A percentile compares a stretch with the other conserved stretches of the same genome.
Evolutionary conservation across 1,284 basidiomycete species (phyloP).

Genomic region (Calocybe gambosa): DNA sequence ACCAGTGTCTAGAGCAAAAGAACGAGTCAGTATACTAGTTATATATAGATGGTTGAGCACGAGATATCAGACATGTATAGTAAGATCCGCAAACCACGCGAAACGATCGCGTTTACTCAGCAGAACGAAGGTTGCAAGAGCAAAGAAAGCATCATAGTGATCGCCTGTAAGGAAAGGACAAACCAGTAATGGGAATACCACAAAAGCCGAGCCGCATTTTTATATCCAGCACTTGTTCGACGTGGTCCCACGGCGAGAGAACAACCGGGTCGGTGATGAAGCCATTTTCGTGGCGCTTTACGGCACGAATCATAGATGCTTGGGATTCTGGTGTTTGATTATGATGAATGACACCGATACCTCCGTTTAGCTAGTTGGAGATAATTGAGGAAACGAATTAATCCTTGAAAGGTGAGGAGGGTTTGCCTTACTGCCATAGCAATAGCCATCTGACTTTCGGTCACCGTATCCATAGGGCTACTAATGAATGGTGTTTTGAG

Average conservation of each 20-base stretch:
- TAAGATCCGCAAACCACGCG: slow-evolving; percentile 66
- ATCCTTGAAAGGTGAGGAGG: slow-evolving; percentile 16
- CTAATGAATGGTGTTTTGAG: slow-evolving; percentile 97
- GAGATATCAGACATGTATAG: slow-evolving; percentile 30
- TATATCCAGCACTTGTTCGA: slow-evolving; percentile 91
- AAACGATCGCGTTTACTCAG: slow-evolving; percentile 63
- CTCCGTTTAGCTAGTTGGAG: slow-evolving; percentile 73
- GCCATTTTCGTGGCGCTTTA: slow-evolving; percentile 98
- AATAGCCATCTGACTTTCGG: slow-evolving; percentile 97
- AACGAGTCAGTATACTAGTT: neutral
- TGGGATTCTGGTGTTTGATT: slow-evolving; percentile 88
- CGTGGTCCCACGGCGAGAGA: slow-evolving; percentile 70
- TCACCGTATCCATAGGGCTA: slow-evolving; percentile 99
- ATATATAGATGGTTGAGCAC: neutral
- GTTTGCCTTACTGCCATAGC: slow-evolving; percentile 70
- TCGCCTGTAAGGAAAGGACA: slow-evolving; percentile 24
- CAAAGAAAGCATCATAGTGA: slow-evolving; percentile 42
- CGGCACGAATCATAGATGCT: slow-evolving; percentile 94
- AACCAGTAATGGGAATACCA: slow-evolving; percentile 97
- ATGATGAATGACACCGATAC: slow-evolving; percentile 98
- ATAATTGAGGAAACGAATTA: too few species aligned
- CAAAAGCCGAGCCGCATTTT: slow-evolving; percentile 93
- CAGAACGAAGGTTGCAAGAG: slow-evolving; percentile 82
- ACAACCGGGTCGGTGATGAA: slow-evolving; percentile 96
- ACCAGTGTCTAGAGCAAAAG: slow-evolving; percentile 66